phyloP scores from a whole-genome alignment of 148 eudicot species.

The Rhododendron simsii region DNA sequence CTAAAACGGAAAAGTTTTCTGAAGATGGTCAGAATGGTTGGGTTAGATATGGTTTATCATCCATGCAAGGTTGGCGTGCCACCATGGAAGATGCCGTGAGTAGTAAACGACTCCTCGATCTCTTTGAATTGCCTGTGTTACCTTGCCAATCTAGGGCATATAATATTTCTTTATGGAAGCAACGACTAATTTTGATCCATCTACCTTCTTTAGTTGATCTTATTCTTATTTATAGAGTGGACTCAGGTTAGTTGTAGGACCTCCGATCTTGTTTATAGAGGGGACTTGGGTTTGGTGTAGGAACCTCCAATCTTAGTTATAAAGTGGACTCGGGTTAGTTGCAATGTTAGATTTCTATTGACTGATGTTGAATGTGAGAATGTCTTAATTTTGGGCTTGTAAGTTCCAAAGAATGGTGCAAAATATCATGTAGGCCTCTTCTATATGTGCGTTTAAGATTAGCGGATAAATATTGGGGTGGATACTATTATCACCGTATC shows the following conservation, averaged over 20 bases:
- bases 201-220: background rate
- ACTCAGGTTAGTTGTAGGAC: background rate
- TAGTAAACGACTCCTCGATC: conserved; percentile 9
- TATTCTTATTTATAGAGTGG: background rate
- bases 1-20: conserved; percentile 89
- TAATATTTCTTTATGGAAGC: background rate
- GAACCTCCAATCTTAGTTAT: background rate
- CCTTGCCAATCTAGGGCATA: background rate
- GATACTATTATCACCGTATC: background rate
- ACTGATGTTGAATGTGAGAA: no score
- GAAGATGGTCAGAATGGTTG: conserved; percentile 82
- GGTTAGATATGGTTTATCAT: conserved; percentile 78
- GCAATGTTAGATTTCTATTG: background rate
- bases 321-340: background rate
- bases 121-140: background rate
- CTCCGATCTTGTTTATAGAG: background rate
- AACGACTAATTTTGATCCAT: background rate
- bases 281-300: no score
- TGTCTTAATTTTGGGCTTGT: background rate
- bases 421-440: background rate
- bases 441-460: background rate
- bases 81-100: conserved; percentile 99
- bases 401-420: background rate
- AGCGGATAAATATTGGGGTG: background rate
- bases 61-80: conserved; percentile 99